These are phyloP conservation scores for Porcisia hertigi DNA, from an alignment of 208 protist species.

Conservation along the genomic window DNA sequence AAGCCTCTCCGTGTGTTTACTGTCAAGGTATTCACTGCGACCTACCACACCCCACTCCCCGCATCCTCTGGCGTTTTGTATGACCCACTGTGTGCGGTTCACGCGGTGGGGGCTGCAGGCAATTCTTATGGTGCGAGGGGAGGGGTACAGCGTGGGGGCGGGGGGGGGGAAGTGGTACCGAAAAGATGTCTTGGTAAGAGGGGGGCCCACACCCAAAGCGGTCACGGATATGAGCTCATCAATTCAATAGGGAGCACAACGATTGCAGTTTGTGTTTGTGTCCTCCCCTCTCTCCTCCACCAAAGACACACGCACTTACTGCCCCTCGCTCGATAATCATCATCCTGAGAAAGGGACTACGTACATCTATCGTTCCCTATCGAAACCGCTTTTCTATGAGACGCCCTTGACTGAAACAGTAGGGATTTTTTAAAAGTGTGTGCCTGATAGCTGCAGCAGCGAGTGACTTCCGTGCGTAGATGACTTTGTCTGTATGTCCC, in stretches of 20 bases:
- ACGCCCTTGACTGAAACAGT: neutral
- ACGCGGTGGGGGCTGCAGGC: neutral
- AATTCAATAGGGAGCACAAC: neutral
- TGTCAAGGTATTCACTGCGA: too few relatives aligned
- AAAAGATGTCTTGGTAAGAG: neutral
- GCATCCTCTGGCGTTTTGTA: neutral
- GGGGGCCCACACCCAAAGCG: neutral
- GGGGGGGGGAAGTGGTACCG: neutral
- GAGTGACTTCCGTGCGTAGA: neutral
- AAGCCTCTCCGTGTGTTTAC: too few relatives aligned
- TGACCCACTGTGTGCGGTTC: neutral
- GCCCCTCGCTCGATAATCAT: neutral
- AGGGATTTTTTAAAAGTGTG: neutral
- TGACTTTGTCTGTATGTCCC: neutral
- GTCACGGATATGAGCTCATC: neutral
- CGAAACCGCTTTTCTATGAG: neutral
- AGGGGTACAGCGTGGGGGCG: neutral
- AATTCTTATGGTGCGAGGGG: neutral
- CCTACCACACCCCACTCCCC: neutral
- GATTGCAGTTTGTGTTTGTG: neutral
- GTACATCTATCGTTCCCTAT: neutral
- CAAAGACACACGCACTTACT: neutral
- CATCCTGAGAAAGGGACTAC: neutral
- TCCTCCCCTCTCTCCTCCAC: neutral
- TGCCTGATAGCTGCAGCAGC: neutral